phyloP scores from a whole-genome alignment of 2,329 filamentous ascomycete species.

The Botrytis deweyae region DNA sequence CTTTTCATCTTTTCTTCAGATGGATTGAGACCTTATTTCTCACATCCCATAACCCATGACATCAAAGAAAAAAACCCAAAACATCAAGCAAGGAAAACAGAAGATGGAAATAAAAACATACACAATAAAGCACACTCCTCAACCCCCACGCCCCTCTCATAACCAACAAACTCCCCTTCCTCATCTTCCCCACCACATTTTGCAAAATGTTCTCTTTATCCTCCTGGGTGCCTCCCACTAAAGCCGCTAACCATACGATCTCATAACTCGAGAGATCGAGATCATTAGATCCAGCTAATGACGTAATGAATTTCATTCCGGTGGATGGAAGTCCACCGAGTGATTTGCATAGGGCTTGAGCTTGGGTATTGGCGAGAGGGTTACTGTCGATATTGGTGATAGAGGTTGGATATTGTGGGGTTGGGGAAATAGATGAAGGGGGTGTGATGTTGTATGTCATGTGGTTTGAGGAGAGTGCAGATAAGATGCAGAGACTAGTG shows the following conservation, averaged over 20 bases:
- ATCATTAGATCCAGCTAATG: constrained; percentile 37
- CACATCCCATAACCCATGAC: not conserved
- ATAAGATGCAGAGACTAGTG: constrained; percentile 47
- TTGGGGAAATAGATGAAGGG: not conserved
- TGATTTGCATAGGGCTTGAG: constrained; percentile 37
- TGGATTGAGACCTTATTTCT: not conserved
- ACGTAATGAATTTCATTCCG: constrained; percentile 43
- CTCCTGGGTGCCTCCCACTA: constrained; percentile 46
- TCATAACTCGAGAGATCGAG: constrained; percentile 42
- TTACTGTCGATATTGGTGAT: constrained; percentile 45
- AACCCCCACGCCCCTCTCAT: constrained; percentile 47
- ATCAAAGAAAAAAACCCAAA: not conserved
- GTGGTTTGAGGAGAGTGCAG: constrained; percentile 36
- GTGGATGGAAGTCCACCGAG: constrained; percentile 36
- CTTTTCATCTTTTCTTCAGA: not conserved
- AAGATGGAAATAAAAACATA: constrained; percentile 33
- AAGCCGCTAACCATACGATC: constrained; percentile 51
- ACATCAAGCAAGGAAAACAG: not conserved
- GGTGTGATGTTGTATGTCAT: not conserved
- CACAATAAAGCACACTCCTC: constrained; percentile 49
- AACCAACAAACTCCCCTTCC: constrained; percentile 46
- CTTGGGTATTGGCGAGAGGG: constrained; percentile 40
- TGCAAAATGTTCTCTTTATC: constrained; percentile 46
- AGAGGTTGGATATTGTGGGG: not conserved
- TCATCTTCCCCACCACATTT: constrained; percentile 43